Evolutionary conservation across 192 early-diverging fungal species (phyloP).

Genomic region (Phlyctochytrium bullatum): DNA sequence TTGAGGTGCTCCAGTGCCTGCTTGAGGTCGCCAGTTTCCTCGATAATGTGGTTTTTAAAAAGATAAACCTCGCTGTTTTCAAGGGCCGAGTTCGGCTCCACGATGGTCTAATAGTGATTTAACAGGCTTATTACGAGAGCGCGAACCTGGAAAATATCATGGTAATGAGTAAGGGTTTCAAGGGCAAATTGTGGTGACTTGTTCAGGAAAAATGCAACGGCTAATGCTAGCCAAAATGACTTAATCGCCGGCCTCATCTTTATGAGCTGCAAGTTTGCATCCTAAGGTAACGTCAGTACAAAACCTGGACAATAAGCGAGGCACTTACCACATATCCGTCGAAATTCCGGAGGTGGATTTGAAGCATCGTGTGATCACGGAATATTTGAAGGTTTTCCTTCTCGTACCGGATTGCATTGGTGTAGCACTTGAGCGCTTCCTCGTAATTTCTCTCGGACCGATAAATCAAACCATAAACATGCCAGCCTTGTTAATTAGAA

Average conservation of each 20-base stretch:
- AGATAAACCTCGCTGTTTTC: slow-evolving; percentile 82
- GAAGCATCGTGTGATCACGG: slow-evolving; percentile 82
- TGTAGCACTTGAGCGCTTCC: slow-evolving; percentile 90
- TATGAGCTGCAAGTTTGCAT: slow-evolving; percentile 46
- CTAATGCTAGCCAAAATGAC: slow-evolving; percentile 82
- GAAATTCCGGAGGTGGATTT: slow-evolving; percentile 85
- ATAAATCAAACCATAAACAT: slow-evolving; percentile 91
- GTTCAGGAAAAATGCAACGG: slow-evolving; percentile 78
- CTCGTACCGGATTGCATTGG: slow-evolving; percentile 80
- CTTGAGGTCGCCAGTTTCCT: slow-evolving; percentile 77
- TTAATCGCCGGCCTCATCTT: slow-evolving; percentile 66
- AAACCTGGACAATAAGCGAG: too few species aligned
- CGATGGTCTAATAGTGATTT: too few species aligned
- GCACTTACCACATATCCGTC: slow-evolving; percentile 65
- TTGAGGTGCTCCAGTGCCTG: slow-evolving; percentile 76
- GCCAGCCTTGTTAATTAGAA: slow-evolving; percentile 71
- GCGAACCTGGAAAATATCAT: slow-evolving; percentile 71
- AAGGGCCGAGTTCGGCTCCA: slow-evolving; percentile 37
- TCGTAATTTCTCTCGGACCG: slow-evolving; percentile 90
- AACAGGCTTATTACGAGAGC: neutral
- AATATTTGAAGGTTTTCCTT: slow-evolving; percentile 91
- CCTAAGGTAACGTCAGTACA: slow-evolving; percentile 7
- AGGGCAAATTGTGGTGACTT: slow-evolving; percentile 73
- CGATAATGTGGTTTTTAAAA: slow-evolving; percentile 83
- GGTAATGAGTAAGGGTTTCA: slow-evolving; percentile 66